These are phyloP conservation scores for Trypanosoma platydactyli DNA, from an alignment of 208 protist species.

Conservation along the genomic window DNA sequence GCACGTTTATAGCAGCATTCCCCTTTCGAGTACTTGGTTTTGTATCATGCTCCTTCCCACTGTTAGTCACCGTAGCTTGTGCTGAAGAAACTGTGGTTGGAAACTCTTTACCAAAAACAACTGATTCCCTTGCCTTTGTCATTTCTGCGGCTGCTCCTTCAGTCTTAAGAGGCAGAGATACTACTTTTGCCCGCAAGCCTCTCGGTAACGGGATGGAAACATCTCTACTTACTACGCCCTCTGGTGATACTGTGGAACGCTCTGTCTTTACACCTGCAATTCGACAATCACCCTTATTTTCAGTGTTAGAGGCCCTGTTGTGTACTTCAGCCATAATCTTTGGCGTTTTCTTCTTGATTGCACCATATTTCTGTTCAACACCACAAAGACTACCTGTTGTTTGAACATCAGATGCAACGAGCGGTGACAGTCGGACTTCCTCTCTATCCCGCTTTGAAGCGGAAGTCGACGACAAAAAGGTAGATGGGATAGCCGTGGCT, in stretches of 20 bases:
- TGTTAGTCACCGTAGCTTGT: neutral
- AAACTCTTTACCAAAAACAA: neutral
- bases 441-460: neutral
- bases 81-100: neutral
- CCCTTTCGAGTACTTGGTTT: neutral
- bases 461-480: neutral
- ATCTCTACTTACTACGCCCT: neutral
- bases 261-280: neutral
- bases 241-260: neutral
- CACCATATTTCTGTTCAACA: neutral
- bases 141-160: neutral
- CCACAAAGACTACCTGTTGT: constrained; percentile 9
- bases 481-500: neutral
- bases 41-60: neutral
- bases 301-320: neutral
- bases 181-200: neutral
- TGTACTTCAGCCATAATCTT: neutral
- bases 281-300: neutral
- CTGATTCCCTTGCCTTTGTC: neutral
- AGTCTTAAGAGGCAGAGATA: neutral
- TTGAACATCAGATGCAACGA: constrained; percentile 5
- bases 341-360: constrained; percentile 3
- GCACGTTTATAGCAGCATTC: neutral
- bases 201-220: constrained; percentile 10
- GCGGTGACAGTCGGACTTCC: neutral